phyloP scores from a whole-genome alignment of 306 rosid species.

The Elaeagnus macrophylla region DNA sequence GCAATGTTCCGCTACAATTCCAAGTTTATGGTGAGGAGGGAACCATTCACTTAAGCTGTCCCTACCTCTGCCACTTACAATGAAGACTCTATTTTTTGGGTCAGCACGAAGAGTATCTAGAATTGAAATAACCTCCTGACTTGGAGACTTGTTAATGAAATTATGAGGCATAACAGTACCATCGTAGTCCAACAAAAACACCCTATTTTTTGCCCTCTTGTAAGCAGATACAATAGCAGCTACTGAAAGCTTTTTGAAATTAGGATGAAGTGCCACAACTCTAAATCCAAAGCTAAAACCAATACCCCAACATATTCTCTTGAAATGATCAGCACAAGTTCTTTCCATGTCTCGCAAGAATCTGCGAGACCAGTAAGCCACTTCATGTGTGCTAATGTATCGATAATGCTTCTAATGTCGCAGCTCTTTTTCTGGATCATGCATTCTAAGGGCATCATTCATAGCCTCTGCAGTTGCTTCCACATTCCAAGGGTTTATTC shows the following conservation, averaged over 20 bases:
- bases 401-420: conserved; percentile 60
- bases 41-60: conserved; percentile 47
- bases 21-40: conserved; percentile 42
- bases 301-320: conserved; percentile 57
- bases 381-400: conserved; percentile 59
- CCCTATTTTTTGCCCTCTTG: conserved; percentile 38
- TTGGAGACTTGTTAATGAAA: conserved; percentile 39
- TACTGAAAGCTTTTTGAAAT: conserved; percentile 40
- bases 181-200: conserved; percentile 49
- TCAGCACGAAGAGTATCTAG: conserved; percentile 38
- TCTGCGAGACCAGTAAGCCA: conserved; percentile 56
- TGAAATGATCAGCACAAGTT: conserved; percentile 49
- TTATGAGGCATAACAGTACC: conserved; percentile 58
- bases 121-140: conserved; percentile 33
- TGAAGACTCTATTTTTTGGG: conserved; percentile 37
- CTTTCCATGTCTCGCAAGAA: conserved; percentile 59
- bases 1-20: conserved; percentile 57
- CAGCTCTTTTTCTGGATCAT: conserved; percentile 47
- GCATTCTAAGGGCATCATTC: conserved; percentile 54
- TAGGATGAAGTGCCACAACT: conserved; percentile 54
- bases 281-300: conserved; percentile 58
- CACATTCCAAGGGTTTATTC: conserved; percentile 61
- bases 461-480: conserved; percentile 59
- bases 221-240: conserved; percentile 41
- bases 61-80: conserved; percentile 54